These are phyloP conservation scores for Afroboletus lepidellus DNA, from an alignment of 1,284 basidiomycete genomes.

Conservation along the genomic window DNA sequence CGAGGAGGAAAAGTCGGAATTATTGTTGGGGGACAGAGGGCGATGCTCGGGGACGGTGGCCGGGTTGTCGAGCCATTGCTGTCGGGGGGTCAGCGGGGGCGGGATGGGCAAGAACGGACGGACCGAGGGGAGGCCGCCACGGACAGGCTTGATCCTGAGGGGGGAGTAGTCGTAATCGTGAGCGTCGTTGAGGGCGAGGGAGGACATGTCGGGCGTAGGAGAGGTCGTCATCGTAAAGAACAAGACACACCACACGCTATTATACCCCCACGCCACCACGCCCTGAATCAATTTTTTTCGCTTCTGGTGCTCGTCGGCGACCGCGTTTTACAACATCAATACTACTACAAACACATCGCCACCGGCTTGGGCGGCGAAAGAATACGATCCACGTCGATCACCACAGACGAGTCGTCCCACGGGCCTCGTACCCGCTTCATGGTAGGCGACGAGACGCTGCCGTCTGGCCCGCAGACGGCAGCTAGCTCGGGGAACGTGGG, in stretches of 20 bases:
- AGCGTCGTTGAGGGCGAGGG: slow-evolving; percentile 59
- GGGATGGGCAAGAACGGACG: slow-evolving; percentile 35
- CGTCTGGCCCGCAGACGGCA: slow-evolving; percentile 20
- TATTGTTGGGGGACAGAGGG: slow-evolving; percentile 80
- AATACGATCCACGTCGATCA: slow-evolving; percentile 47
- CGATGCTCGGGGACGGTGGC: slow-evolving; percentile 58
- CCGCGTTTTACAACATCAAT: neutral
- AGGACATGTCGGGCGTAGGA: slow-evolving; percentile 71
- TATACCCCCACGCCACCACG: slow-evolving; percentile 31
- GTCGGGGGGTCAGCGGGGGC: neutral
- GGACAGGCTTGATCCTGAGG: slow-evolving; percentile 67
- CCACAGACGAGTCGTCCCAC: slow-evolving; percentile 54
- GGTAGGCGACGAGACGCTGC: slow-evolving; percentile 22
- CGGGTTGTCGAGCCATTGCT: slow-evolving; percentile 81
- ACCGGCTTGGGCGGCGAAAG: slow-evolving; percentile 48
- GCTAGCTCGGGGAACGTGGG: slow-evolving; percentile 12
- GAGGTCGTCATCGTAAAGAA: slow-evolving; percentile 66
- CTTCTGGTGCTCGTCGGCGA: neutral
- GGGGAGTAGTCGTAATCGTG: no score
- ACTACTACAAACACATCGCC: slow-evolving; percentile 22
- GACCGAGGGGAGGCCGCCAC: slow-evolving; percentile 70
- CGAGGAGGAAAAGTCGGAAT: slow-evolving; percentile 80
- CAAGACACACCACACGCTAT: slow-evolving; percentile 8
- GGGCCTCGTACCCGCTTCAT: slow-evolving; percentile 49
- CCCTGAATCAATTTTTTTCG: slow-evolving; percentile 11